A percentile compares a stretch with the other conserved stretches of the same genome.
phyloP scores from a whole-genome alignment of 2,329 filamentous ascomycete species.

The Paracamarosporium sp. region DNA sequence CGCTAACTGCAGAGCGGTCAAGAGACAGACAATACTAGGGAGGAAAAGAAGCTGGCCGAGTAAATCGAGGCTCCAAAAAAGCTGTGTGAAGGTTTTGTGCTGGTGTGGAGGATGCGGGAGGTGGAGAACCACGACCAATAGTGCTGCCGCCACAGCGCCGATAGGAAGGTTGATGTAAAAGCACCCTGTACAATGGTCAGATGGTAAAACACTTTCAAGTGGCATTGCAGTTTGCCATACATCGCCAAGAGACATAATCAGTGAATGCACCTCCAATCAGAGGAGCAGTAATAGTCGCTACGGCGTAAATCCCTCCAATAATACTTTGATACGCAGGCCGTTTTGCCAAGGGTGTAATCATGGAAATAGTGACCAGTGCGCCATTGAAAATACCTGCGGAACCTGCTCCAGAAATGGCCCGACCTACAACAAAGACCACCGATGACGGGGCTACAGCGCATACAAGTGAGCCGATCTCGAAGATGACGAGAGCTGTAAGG shows the following conservation, averaged over 20 bases:
- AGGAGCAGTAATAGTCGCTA: constrained; percentile 57
- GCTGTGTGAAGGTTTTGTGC: constrained; percentile 39
- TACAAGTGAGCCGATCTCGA: constrained; percentile 59
- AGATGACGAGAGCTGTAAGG: constrained; percentile 49
- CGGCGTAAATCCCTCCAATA: constrained; percentile 51
- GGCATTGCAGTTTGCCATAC: too few species aligned
- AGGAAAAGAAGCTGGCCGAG: constrained; percentile 51
- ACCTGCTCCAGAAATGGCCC: constrained; percentile 58
- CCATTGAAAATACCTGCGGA: constrained; percentile 58
- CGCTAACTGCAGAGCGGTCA: constrained; percentile 39
- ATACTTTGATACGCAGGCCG: neutral
- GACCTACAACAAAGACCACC: constrained; percentile 57
- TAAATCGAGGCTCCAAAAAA: constrained; percentile 54
- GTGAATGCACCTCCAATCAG: constrained; percentile 56
- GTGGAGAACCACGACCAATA: constrained; percentile 48
- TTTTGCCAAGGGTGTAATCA: neutral
- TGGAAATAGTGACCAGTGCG: constrained; percentile 45
- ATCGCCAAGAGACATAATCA: constrained; percentile 54
- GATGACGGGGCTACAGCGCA: constrained; percentile 59
- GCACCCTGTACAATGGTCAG: too few species aligned
- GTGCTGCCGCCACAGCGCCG: constrained; percentile 51
- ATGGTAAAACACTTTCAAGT: too few species aligned
- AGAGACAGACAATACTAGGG: constrained; percentile 54
- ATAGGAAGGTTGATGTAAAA: constrained; percentile 58
- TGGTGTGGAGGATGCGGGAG: constrained; percentile 39